These are phyloP conservation scores for Aotearoamyces nothofagi DNA, from an alignment of 2,329 filamentous ascomycete genomes.

Conservation along the genomic window DNA sequence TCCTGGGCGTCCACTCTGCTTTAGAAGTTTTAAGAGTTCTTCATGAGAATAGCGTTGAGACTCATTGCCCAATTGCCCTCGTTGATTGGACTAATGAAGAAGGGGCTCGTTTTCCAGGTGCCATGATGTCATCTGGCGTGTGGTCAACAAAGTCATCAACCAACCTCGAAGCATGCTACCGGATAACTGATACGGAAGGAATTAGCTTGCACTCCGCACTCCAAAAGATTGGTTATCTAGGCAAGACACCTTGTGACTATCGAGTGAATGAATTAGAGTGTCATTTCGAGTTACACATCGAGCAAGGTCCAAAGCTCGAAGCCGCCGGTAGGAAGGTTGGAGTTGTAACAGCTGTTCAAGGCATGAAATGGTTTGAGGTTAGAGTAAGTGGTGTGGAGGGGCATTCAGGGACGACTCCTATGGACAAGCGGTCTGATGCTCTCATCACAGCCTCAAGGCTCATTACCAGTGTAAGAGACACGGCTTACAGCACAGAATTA, in stretches of 20 bases:
- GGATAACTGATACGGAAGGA: not conserved
- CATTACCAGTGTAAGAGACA: slow-evolving; percentile 10
- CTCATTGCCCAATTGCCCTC: slow-evolving; percentile 44
- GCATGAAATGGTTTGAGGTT: slow-evolving; percentile 58
- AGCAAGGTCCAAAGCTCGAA: slow-evolving; percentile 64
- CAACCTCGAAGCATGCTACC: slow-evolving; percentile 3
- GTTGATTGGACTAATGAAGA: slow-evolving; percentile 10
- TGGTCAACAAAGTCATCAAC: slow-evolving; percentile 47
- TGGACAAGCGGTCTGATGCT: slow-evolving; percentile 48
- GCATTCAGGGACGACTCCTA: slow-evolving; percentile 19
- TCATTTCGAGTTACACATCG: slow-evolving; percentile 69
- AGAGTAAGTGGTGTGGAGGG: slow-evolving; percentile 32
- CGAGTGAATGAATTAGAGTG: slow-evolving; percentile 48
- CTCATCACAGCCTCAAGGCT: slow-evolving; percentile 28
- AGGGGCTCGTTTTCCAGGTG: too few relatives aligned
- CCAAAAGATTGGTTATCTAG: slow-evolving; percentile 54
- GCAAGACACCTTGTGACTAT: slow-evolving; percentile 38
- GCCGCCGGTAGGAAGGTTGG: slow-evolving; percentile 44
- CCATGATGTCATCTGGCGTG: slow-evolving; percentile 57
- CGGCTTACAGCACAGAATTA: slow-evolving; percentile 6
- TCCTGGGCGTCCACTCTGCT: slow-evolving; percentile 55
- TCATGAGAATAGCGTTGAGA: slow-evolving; percentile 48
- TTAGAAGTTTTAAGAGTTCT: slow-evolving; percentile 57
- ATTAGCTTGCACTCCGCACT: slow-evolving; percentile 36
- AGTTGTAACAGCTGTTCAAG: slow-evolving; percentile 56